Evolutionary conservation across 352 stramenopile species (phyloP), one percentile per base, ranked within the genome.

Genomic region (Plasmopara halstedii): DNA sequence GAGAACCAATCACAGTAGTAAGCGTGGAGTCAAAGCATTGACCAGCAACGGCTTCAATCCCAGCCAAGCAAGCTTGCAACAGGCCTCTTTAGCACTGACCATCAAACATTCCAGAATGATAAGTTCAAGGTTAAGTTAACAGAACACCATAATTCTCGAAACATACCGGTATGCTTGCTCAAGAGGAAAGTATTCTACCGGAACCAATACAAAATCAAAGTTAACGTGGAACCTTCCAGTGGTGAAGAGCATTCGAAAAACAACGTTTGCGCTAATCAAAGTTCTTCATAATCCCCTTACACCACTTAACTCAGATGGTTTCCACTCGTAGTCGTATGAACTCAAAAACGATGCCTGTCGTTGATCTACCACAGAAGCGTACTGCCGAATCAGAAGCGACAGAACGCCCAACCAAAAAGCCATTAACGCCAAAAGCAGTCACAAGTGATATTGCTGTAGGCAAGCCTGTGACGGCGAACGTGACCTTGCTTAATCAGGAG

Each of bases 1-100:
- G 78, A 74, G 56, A 86, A 89, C 78, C 78, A 89, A 55, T 89
- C 85, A 60, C 78, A 74, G 48, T 89, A 89, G 63, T 15, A 74
- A 84, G 40, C 87, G 45, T 15, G 78, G 74, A 32, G 74, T 59
- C 6, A 83, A 53, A 3, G 73, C 73, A 32, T 90, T 73, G 20
- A 90, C 63, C 35, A 90, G 67, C 32, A 90, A 65, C 17, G 74
- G 72, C 44, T 83, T 85, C n/a, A n/a, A n/a, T n/a, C n/a, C n/a
- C n/a, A n/a, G n/a, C n/a, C n/a, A n/a, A n/a, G n/a, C n/a, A n/a
- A n/a, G n/a, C n/a, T n/a, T n/a, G n/a, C n/a, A n/a, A n/a, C n/a
- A n/a, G n/a, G n/a, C n/a, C n/a, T n/a, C n/a, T n/a, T n/a, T n/a
- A n/a, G n/a, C n/a, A n/a, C n/a, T n/a, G n/a, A n/a, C n/a, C n/a